Evolutionary conservation across 2,329 filamentous ascomycete species (phyloP).

Genomic region (Penicillium sp.): DNA sequence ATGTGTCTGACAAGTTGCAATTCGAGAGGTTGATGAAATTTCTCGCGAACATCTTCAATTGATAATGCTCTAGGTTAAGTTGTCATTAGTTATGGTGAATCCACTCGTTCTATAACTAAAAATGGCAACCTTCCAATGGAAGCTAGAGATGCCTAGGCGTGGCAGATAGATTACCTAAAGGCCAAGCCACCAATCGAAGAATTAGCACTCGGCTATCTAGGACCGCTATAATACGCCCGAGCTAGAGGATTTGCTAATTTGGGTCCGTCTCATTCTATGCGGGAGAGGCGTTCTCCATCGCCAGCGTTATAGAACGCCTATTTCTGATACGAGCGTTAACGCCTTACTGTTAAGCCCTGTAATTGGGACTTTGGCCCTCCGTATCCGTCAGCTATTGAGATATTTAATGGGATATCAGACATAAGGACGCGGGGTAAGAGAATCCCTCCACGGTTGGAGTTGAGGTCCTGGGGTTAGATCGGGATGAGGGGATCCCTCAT

Average conservation of each 20-base stretch:
- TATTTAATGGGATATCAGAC: neutral
- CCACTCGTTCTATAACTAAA: neutral
- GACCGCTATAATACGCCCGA: slow-evolving; percentile 2
- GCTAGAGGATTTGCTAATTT: neutral
- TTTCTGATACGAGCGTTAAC: slow-evolving; percentile 5
- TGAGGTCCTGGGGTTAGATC: neutral
- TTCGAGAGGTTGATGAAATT: neutral
- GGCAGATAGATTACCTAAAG: slow-evolving; percentile 2
- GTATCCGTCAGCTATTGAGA: neutral
- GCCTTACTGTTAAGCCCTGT: neutral
- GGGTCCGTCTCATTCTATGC: slow-evolving; percentile 8
- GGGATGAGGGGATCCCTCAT: too few species aligned
- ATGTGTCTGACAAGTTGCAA: neutral
- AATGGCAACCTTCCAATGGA: neutral
- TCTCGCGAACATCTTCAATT: neutral
- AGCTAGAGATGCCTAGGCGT: neutral
- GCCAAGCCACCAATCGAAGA: neutral
- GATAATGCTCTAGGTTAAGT: slow-evolving; percentile 2
- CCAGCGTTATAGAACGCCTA: slow-evolving; percentile 10
- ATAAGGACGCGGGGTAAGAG: neutral
- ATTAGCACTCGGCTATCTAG: neutral
- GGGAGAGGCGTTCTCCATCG: slow-evolving; percentile 21
- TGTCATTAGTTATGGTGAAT: neutral
- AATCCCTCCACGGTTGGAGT: neutral
- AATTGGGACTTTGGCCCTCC: neutral